phyloP scores from a whole-genome alignment of 2,329 filamentous ascomycete genomes.

The Alternaria sp. region DNA sequence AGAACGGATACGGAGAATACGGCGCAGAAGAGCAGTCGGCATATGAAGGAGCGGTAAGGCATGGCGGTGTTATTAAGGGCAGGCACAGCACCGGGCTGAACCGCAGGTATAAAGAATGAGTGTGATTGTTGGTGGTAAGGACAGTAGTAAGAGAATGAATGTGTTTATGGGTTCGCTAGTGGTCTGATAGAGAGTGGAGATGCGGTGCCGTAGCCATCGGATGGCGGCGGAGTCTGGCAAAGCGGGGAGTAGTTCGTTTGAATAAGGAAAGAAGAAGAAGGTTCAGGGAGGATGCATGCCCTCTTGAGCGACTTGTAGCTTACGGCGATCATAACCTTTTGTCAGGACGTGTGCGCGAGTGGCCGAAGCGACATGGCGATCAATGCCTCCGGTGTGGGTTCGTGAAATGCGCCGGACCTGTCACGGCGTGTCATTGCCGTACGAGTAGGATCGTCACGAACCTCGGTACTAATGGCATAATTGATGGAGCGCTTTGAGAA shows the following conservation, averaged over 20 bases:
- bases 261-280: slow-evolving; percentile 16
- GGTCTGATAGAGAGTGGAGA: slow-evolving; percentile 19
- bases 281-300: slow-evolving; percentile 14
- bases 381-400: slow-evolving; percentile 30
- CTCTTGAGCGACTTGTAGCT: slow-evolving; percentile 16
- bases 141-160: slow-evolving; percentile 9
- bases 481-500: not conserved
- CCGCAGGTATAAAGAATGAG: slow-evolving; percentile 13
- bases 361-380: slow-evolving; percentile 32
- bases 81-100: slow-evolving; percentile 33
- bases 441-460: slow-evolving; percentile 7
- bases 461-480: not conserved
- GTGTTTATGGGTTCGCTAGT: slow-evolving; percentile 12
- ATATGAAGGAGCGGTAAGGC: slow-evolving; percentile 46
- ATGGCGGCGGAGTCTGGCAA: slow-evolving; percentile 15
- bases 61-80: slow-evolving; percentile 25
- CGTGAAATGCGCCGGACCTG: slow-evolving; percentile 13
- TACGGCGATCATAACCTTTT: slow-evolving; percentile 33
- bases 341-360: slow-evolving; percentile 26
- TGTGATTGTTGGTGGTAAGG: slow-evolving; percentile 2
- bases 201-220: slow-evolving; percentile 24
- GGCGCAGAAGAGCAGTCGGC: slow-evolving; percentile 44
- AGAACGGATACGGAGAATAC: slow-evolving; percentile 47
- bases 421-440: slow-evolving; percentile 17
- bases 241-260: slow-evolving; percentile 13